Percentiles rank a stretch among this genome's conserved stretches.
phyloP scores from a whole-genome alignment of 495 filamentous ascomycete genomes.

The Penicillium steckii region DNA sequence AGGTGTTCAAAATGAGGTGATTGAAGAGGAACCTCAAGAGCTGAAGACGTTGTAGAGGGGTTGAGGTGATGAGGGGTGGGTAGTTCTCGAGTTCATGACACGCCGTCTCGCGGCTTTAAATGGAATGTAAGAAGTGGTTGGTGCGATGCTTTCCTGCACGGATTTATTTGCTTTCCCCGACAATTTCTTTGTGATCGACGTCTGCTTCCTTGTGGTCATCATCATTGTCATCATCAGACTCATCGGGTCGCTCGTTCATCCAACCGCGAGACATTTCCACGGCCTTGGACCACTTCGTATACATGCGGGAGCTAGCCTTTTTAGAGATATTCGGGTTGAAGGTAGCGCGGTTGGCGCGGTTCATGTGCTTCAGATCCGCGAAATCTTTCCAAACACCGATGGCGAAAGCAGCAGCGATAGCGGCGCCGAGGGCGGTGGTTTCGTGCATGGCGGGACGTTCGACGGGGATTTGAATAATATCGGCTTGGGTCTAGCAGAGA shows the following conservation, averaged over 20 bases:
- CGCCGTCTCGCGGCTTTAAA: conserved; percentile 11
- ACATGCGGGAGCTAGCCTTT: conserved; percentile 65
- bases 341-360: conserved; percentile 67
- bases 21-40: too few species aligned
- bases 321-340: conserved; percentile 67
- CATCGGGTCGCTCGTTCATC: conserved; percentile 47
- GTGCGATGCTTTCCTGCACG: too few species aligned
- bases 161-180: conserved; percentile 21
- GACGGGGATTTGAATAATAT: conserved; percentile 84
- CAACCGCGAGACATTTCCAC: conserved; percentile 91
- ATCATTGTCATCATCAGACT: conserved; percentile 10
- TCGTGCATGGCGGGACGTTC: conserved; percentile 90
- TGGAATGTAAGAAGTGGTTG: conserved; percentile 6
- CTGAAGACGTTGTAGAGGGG: not conserved
- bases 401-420: conserved; percentile 89
- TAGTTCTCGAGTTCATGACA: not conserved
- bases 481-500: conserved; percentile 72
- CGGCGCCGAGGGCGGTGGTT: conserved; percentile 90
- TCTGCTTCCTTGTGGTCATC: too few species aligned
- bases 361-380: conserved; percentile 76
- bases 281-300: conserved; percentile 78
- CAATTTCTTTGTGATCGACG: not conserved
- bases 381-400: conserved; percentile 79
- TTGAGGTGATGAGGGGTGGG: not conserved
- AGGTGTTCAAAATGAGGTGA: not conserved